A percentile compares a stretch with the other conserved stretches of the same genome.
Conservation (phyloP, 2,329 filamentous ascomycete species). For the Plectosphaerella sp. region DNA sequence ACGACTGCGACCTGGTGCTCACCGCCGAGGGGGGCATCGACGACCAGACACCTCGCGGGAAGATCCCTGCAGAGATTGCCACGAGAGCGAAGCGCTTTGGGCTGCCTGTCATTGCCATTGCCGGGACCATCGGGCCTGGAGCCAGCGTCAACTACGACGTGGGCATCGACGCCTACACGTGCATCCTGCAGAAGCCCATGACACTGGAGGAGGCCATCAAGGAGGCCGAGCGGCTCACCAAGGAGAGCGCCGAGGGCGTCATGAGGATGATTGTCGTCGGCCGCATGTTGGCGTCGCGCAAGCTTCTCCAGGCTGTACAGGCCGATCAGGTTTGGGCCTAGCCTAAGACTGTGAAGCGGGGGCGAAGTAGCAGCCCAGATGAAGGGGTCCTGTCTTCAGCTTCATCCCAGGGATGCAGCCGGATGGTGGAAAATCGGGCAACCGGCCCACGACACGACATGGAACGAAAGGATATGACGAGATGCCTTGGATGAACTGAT, state of each 20-base stretch:
- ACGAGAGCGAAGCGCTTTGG: slow-evolving; percentile 37
- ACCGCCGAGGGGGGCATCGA: slow-evolving; percentile 50
- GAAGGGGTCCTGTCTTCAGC: not conserved
- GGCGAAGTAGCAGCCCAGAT: not conserved
- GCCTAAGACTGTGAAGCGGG: not conserved
- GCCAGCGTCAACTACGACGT: slow-evolving; percentile 27
- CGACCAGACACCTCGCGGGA: slow-evolving; percentile 44
- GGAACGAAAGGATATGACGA: not conserved
- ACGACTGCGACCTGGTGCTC: slow-evolving; percentile 43
- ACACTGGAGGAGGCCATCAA: slow-evolving; percentile 22
- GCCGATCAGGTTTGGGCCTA: slow-evolving; percentile 1
- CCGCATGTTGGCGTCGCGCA: slow-evolving; percentile 17
- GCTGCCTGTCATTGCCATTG: slow-evolving; percentile 37
- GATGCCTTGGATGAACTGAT: not conserved
- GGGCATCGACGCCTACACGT: slow-evolving; percentile 27
- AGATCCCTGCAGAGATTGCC: slow-evolving; percentile 49
- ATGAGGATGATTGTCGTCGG: slow-evolving; percentile 27
- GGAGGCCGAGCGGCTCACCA: slow-evolving; percentile 23
- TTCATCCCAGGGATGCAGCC: too few species aligned
- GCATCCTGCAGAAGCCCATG: slow-evolving; percentile 25
- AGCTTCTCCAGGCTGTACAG: slow-evolving; percentile 1
- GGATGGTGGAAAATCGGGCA: too few species aligned
- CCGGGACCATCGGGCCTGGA: slow-evolving; percentile 28
- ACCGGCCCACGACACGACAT: not conserved
- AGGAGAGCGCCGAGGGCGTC: slow-evolving; percentile 25